These are phyloP conservation scores for Talaromyces sp. DNA, from an alignment of 2,329 filamentous ascomycete genomes.

Conservation along the genomic window DNA sequence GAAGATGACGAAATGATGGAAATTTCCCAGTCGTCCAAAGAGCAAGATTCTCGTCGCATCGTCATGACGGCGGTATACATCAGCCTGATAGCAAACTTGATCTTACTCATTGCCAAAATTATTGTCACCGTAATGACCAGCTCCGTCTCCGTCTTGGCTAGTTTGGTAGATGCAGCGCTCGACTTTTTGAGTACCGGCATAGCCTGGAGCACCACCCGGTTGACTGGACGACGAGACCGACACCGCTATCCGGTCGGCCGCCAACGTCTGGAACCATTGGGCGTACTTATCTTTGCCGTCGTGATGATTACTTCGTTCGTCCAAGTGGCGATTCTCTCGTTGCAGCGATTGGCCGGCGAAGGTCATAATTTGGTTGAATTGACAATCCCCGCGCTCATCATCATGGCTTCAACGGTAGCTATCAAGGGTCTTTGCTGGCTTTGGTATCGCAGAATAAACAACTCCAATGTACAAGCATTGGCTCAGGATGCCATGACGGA, in stretches of 20 bases:
- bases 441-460: slow-evolving; percentile 82
- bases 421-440: slow-evolving; percentile 82
- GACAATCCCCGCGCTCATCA: slow-evolving; percentile 67
- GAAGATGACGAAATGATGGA: slow-evolving; percentile 60
- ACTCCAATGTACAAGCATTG: slow-evolving; percentile 80
- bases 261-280: slow-evolving; percentile 63
- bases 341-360: slow-evolving; percentile 57
- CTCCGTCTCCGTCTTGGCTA: slow-evolving; percentile 63
- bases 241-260: slow-evolving; percentile 65
- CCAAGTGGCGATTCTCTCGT: slow-evolving; percentile 61
- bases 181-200: slow-evolving; percentile 64
- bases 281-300: slow-evolving; percentile 65
- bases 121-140: slow-evolving; percentile 74
- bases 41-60: slow-evolving; percentile 60
- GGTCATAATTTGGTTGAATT: slow-evolving; percentile 69
- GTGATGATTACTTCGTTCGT: slow-evolving; percentile 67
- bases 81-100: slow-evolving; percentile 74
- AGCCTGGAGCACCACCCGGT: slow-evolving; percentile 60
- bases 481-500: slow-evolving; percentile 69
- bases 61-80: slow-evolving; percentile 86
- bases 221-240: slow-evolving; percentile 60
- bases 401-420: slow-evolving; percentile 78
- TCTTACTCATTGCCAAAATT: slow-evolving; percentile 74
- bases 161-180: slow-evolving; percentile 66
- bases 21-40: slow-evolving; percentile 29